Evolutionary conservation across 2,329 filamentous ascomycete species (phyloP).

Genomic region (Claviceps fusiformis): DNA sequence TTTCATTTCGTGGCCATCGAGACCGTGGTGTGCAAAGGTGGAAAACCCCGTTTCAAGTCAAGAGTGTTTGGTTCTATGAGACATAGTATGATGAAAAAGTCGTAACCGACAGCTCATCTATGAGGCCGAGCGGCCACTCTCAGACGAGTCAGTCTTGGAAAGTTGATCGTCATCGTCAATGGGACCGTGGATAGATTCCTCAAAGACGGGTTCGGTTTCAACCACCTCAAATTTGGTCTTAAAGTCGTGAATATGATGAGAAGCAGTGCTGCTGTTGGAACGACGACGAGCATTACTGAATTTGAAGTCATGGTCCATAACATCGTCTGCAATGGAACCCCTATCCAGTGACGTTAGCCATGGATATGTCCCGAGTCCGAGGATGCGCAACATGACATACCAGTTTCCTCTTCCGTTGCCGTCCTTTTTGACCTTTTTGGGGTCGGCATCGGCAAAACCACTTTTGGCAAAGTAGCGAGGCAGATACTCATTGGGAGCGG

Average conservation of each 20-base stretch:
- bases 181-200: conserved; percentile 69
- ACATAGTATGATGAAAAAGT: conserved; percentile 2
- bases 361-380: background rate
- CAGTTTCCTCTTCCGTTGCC: conserved; percentile 88
- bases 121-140: conserved; percentile 41
- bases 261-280: conserved; percentile 75
- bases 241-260: conserved; percentile 59
- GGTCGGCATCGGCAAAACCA: conserved; percentile 67
- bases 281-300: conserved; percentile 78
- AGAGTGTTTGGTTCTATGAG: conserved; percentile 12
- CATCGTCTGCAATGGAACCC: conserved; percentile 73
- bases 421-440: conserved; percentile 94
- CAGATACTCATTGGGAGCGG: conserved; percentile 54
- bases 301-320: conserved; percentile 71
- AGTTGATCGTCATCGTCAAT: conserved; percentile 44
- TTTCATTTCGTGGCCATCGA: conserved; percentile 7
- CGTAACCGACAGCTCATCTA: conserved; percentile 26
- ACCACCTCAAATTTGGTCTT: conserved; percentile 95
- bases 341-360: conserved; percentile 30
- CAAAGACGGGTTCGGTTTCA: conserved; percentile 82
- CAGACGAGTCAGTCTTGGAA: conserved; percentile 44
- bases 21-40: background rate
- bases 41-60: background rate
- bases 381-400: conserved; percentile 37
- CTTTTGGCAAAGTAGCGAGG: conserved; percentile 90